Evolutionary conservation across 2,329 filamentous ascomycete genomes (phyloP).

Genomic region (Xylaria hypoxylon): DNA sequence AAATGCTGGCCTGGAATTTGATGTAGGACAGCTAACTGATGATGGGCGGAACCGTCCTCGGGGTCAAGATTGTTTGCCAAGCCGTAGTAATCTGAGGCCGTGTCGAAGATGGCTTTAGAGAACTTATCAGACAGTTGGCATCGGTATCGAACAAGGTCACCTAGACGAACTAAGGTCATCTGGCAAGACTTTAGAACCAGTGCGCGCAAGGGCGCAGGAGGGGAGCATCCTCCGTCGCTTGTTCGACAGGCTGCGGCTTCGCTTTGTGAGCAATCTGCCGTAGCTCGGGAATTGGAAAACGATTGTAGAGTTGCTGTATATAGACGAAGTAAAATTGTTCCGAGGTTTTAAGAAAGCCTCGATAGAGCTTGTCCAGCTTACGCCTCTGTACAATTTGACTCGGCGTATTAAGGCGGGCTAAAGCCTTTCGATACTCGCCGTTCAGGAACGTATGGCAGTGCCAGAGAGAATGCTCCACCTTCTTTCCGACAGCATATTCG

Average conservation of each 20-base stretch:
- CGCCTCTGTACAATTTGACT: slow-evolving; percentile 72
- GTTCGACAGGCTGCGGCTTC: slow-evolving; percentile 58
- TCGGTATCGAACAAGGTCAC: slow-evolving; percentile 90
- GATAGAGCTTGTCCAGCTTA: slow-evolving; percentile 84
- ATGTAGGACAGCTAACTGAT: slow-evolving; percentile 90
- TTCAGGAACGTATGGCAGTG: slow-evolving; percentile 81
- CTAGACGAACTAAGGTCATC: slow-evolving; percentile 84
- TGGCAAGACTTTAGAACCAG: slow-evolving; percentile 80
- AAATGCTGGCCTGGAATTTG: slow-evolving; percentile 83
- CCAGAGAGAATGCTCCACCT: slow-evolving; percentile 81
- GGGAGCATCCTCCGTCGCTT: slow-evolving; percentile 59
- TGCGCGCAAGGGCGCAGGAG: slow-evolving; percentile 59
- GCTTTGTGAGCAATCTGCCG: slow-evolving; percentile 58
- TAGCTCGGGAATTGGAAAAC: slow-evolving; percentile 66
- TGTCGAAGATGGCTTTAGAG: slow-evolving; percentile 77
- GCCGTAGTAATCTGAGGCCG: slow-evolving; percentile 84
- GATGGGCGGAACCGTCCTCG: slow-evolving; percentile 82
- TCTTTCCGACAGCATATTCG: slow-evolving; percentile 69
- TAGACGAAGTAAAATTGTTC: slow-evolving; percentile 90
- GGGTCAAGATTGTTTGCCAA: slow-evolving; percentile 84
- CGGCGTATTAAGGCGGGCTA: slow-evolving; percentile 66
- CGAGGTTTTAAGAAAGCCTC: slow-evolving; percentile 86
- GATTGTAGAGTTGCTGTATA: slow-evolving; percentile 78
- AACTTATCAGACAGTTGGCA: slow-evolving; percentile 75
- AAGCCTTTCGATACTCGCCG: slow-evolving; percentile 77